phyloP scores from a whole-genome alignment of 371 early-diverging fungal genomes.

The Apophysomyces sp. region DNA sequence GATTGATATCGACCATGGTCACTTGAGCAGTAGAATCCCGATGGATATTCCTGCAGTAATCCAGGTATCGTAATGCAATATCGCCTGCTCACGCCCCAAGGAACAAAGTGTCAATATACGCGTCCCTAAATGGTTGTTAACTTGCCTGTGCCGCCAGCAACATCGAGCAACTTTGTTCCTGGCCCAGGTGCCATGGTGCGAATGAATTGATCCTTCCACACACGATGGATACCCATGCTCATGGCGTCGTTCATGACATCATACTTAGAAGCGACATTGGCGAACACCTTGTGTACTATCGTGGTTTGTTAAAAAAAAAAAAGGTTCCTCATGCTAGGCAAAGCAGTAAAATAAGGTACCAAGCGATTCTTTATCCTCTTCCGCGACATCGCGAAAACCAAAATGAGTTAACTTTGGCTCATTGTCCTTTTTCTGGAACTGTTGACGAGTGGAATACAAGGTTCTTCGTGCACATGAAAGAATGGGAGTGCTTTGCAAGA shows the following conservation, averaged over 20 bases:
- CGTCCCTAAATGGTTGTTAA: constrained; percentile 18
- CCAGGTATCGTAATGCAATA: constrained; percentile 91
- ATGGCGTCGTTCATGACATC: constrained; percentile 98
- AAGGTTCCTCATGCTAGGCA: background rate
- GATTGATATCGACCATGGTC: constrained; percentile 94
- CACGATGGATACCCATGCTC: constrained; percentile 90
- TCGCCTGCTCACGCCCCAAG: constrained; percentile 60
- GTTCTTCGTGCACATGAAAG: background rate
- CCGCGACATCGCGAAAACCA: constrained; percentile 87
- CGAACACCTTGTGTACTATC: constrained; percentile 86
- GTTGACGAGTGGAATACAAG: background rate
- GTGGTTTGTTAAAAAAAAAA: background rate
- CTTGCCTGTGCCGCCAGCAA: constrained; percentile 95
- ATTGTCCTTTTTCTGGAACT: background rate
- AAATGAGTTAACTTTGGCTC: constrained; percentile 73
- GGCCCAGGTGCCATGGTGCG: constrained; percentile 82
- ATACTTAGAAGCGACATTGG: constrained; percentile 90
- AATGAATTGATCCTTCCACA: constrained; percentile 95
- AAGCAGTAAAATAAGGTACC: constrained; percentile 44
- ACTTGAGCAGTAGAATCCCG: constrained; percentile 70
- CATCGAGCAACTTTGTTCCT: constrained; percentile 88
- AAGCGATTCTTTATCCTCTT: constrained; percentile 81
- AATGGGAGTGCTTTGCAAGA: background rate
- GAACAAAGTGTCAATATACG: background rate
- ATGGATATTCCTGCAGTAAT: constrained; percentile 74